Base-by-base conservation (phyloP, 257 asterid genomes). In the Vinca minor region DNA sequence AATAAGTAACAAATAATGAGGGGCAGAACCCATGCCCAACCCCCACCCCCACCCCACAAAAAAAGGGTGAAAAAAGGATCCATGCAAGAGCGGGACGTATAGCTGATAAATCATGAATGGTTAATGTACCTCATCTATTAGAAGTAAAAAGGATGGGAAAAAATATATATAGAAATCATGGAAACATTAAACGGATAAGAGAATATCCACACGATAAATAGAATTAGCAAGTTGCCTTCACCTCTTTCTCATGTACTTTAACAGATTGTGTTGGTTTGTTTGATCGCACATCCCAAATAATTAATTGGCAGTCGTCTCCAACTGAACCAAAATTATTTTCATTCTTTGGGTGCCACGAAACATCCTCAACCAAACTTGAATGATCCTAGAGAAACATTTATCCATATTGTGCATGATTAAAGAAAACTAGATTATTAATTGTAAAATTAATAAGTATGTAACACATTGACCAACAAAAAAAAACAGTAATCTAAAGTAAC, bases 221-320 rank as follows among this genome's bases (percentile, higher is more conserved):
- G 49, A 44, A 46, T 1, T 18, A 15, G 34, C 34, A 0, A 41
- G 36, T 54, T 38, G 52, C 21, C n/a, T 46, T 62, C 69, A 84
- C 97, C 96, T 87, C 99, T 72, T 87, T 93, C 77, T 87, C 88
- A 35, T 93, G 96, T 21, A 78, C 86, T 48, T 72, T 68, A 71
- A 79, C 82, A 0, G 95, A 84, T 61, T 81, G 82, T 38, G 87
- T 97, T 73, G 83, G 81, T 77, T 79, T 87, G 81, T 87, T 89
- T 47, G 95, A 83, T 67, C 97, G 88, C 23, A 82, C 70, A 77
- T 93, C 99, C 99, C 99, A 93, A 49, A 93, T 81, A 56, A 93
- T 77, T 72, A 89, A 85, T 73, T 78, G 85, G 75, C 96, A 69
- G 78, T 93, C 98, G 81, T 93, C 99, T 72, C 99, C 96, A 4